These are phyloP conservation scores for Crepidotus variabilis DNA, from an alignment of 768 basidiomycete species.

Conservation along the genomic window DNA sequence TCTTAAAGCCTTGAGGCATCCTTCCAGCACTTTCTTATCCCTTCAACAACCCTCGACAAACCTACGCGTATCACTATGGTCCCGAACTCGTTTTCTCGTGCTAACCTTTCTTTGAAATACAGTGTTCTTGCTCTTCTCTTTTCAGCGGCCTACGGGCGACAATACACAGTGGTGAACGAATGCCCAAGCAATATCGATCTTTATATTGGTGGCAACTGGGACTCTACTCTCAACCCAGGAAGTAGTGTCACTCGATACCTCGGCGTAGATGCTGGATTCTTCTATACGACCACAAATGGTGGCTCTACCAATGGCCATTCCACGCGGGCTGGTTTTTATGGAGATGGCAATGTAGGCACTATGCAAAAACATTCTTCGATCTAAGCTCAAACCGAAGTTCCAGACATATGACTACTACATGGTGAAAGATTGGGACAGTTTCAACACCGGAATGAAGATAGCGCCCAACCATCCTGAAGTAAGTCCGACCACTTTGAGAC, in stretches of 20 bases:
- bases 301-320: slow-evolving; percentile 13
- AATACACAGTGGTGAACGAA: slow-evolving; percentile 18
- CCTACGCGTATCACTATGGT: too few relatives aligned
- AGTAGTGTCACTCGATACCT: slow-evolving; percentile 9
- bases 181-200: slow-evolving; percentile 18
- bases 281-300: slow-evolving; percentile 19
- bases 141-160: not conserved
- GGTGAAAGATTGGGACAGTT: slow-evolving; percentile 22
- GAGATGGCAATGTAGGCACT: slow-evolving; percentile 1
- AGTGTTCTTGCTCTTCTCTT: not conserved
- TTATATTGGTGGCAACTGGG: slow-evolving; percentile 10
- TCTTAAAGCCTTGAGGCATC: too few relatives aligned
- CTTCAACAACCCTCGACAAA: too few relatives aligned
- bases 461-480: slow-evolving; percentile 19
- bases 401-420: slow-evolving; percentile 27
- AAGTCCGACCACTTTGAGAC: not conserved
- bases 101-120: too few relatives aligned
- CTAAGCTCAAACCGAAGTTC: not conserved
- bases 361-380: not conserved
- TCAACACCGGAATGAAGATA: slow-evolving; percentile 31
- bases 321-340: slow-evolving; percentile 19
- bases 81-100: too few relatives aligned
- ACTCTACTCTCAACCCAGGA: slow-evolving; percentile 12
- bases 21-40: too few relatives aligned
- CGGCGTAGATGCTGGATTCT: slow-evolving; percentile 12